phyloP scores from a whole-genome alignment of 2,329 filamentous ascomycete genomes.

The Onygena corvina region DNA sequence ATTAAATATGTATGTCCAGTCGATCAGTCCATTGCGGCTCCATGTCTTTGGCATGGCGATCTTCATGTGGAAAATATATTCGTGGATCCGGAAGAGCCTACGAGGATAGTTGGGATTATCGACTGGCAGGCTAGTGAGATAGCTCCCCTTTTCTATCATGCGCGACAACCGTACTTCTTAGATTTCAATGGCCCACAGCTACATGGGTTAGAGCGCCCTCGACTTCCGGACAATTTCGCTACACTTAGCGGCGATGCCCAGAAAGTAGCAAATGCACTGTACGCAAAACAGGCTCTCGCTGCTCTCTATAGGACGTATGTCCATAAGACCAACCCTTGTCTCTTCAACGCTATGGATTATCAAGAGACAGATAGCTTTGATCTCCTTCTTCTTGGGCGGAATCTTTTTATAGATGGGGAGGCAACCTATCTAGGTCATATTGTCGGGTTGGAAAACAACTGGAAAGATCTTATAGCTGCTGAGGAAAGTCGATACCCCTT shows the following conservation, averaged over 20 bases:
- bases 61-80: constrained; percentile 25
- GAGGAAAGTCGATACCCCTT: background rate
- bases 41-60: constrained; percentile 23
- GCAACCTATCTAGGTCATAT: constrained; percentile 18
- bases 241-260: constrained; percentile 11
- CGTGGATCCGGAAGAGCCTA: constrained; percentile 21
- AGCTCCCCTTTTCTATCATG: constrained; percentile 22
- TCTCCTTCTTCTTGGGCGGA: constrained; percentile 24
- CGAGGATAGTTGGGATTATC: constrained; percentile 23
- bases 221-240: constrained; percentile 7
- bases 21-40: constrained; percentile 5
- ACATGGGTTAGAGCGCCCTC: constrained; percentile 16
- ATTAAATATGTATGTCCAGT: constrained; percentile 5
- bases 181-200: constrained; percentile 21
- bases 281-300: background rate
- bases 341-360: constrained; percentile 25
- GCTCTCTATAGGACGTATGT: background rate
- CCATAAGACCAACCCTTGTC: constrained; percentile 14
- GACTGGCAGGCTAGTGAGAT: constrained; percentile 25
- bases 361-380: constrained; percentile 21
- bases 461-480: background rate
- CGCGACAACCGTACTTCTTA: constrained; percentile 21
- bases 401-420: constrained; percentile 27
- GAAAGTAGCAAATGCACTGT: background rate
- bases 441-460: constrained; percentile 18